A percentile compares a stretch with the other conserved stretches of the same genome.
Conservation (phyloP, 2,329 filamentous ascomycete genomes). For the Colletotrichum neosansevieriae region DNA sequence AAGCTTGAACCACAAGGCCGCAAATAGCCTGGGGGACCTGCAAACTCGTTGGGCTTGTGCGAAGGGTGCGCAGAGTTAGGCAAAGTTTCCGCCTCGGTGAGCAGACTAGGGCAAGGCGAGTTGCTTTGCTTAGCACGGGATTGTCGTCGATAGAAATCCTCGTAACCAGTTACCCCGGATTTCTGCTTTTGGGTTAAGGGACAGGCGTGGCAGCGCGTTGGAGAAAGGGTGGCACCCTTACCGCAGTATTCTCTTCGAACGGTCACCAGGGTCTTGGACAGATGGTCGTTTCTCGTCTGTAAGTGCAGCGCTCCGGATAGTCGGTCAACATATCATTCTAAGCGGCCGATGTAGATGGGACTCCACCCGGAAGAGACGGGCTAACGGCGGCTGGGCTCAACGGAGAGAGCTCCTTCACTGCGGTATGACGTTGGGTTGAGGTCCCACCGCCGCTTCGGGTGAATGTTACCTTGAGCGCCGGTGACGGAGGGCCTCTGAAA, state of each 20-base stretch:
- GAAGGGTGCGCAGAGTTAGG: slow-evolving; percentile 24
- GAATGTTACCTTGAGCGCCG: slow-evolving; percentile 26
- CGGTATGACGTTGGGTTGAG: slow-evolving; percentile 22
- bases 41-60: slow-evolving; percentile 35
- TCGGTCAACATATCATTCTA: too few species aligned
- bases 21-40: slow-evolving; percentile 28
- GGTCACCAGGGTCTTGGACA: too few species aligned
- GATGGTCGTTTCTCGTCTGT: too few species aligned
- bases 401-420: slow-evolving; percentile 13
- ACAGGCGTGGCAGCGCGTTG: neutral
- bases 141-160: neutral
- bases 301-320: neutral
- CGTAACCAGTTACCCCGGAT: slow-evolving; percentile 10
- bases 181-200: slow-evolving; percentile 2
- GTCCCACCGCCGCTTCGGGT: slow-evolving; percentile 34
- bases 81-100: slow-evolving; percentile 36
- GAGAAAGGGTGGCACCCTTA: neutral
- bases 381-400: slow-evolving; percentile 4
- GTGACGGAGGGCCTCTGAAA: slow-evolving; percentile 20
- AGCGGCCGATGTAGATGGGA: neutral
- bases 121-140: neutral
- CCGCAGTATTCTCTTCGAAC: too few species aligned
- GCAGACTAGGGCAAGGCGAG: slow-evolving; percentile 27
- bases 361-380: slow-evolving; percentile 4
- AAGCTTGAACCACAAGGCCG: slow-evolving; percentile 30